Evolutionary conservation across 345 rosid species (phyloP), one percentile per base, ranked within the genome.

Genomic region (Citrus inodora): DNA sequence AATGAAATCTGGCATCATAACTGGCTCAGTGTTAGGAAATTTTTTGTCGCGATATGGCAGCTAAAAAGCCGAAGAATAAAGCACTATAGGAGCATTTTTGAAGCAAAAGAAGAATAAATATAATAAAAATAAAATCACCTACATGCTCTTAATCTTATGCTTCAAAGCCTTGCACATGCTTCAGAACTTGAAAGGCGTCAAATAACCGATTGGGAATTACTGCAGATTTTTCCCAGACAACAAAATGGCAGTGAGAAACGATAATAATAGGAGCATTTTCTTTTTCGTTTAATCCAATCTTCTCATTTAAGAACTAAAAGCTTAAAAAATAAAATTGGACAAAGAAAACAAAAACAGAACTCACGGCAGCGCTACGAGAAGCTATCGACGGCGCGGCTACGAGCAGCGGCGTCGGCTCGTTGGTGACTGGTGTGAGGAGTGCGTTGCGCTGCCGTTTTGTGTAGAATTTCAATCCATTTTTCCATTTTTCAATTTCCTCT

Each of bases 221-320:
- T 28, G 98, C 99, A 80, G 98, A 92, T 91, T 94, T 97, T 84
- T 96, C 92, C 99, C 98, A 97, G 53, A 94, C 82, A 77, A 94
- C 62, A 97, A 90, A 84, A 93, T 89, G 80, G 84, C 81, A 74
- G 83, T 66, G 66, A 94, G 95, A 75, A 97, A 95, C 5, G 51
- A 46, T 46, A 46, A 13, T 46, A 46, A 46, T 46, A 11, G 51
- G 51, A 46, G 51, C 16, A 46, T 46, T 11, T 46, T 46, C 51
- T 3, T 46, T n/a, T 46, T 46, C 51, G 13, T 46, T 46, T 46
- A 46, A 13, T 46, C 51, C 16, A 46, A 46, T 46, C 51, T 46
- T 13, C 51, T 46, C 51, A 46, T 11, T 46, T 13, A 46, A 11
- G 17, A 46, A 46, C 4, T 46, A 9, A 46, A 46, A 46, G 51